Conservation (phyloP, 2,329 filamentous ascomycete species). For the Uncinocarpus reesii region DNA sequence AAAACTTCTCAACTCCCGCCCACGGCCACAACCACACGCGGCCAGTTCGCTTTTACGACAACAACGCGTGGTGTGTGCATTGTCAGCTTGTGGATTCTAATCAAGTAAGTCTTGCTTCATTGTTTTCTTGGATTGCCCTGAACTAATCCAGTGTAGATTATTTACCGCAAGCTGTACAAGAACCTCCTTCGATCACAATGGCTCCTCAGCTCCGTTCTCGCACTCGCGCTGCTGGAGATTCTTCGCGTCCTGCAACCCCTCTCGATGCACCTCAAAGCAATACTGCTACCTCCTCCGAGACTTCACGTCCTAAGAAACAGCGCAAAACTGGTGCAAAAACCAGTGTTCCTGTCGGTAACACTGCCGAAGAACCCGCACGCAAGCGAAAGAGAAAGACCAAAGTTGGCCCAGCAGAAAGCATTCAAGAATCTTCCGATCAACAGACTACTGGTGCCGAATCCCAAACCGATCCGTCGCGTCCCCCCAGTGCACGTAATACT, state of each 20-base stretch:
- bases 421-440: neutral
- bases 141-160: slow-evolving; percentile 23
- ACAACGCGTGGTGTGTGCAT: slow-evolving; percentile 26
- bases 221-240: slow-evolving; percentile 23
- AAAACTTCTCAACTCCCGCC: slow-evolving; percentile 13
- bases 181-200: slow-evolving; percentile 19
- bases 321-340: slow-evolving; percentile 23
- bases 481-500: neutral
- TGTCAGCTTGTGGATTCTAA: slow-evolving; percentile 21
- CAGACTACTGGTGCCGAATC: neutral
- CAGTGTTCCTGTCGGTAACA: slow-evolving; percentile 6
- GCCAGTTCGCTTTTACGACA: slow-evolving; percentile 26
- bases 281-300: slow-evolving; percentile 23
- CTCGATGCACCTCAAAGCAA: slow-evolving; percentile 19
- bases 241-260: slow-evolving; percentile 29
- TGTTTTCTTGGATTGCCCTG: slow-evolving; percentile 10
- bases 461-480: too few relatives aligned
- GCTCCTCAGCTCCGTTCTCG: slow-evolving; percentile 30
- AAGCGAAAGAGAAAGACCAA: slow-evolving; percentile 13
- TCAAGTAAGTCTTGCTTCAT: slow-evolving; percentile 20
- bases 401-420: slow-evolving; percentile 1
- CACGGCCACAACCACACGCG: slow-evolving; percentile 22
- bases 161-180: slow-evolving; percentile 16
- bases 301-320: slow-evolving; percentile 26
- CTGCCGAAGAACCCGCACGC: slow-evolving; percentile 17